Percentiles rank a stretch among this genome's conserved stretches.
Conservation (phyloP, 768 basidiomycete species). For the Xerocomus potaroensis region DNA sequence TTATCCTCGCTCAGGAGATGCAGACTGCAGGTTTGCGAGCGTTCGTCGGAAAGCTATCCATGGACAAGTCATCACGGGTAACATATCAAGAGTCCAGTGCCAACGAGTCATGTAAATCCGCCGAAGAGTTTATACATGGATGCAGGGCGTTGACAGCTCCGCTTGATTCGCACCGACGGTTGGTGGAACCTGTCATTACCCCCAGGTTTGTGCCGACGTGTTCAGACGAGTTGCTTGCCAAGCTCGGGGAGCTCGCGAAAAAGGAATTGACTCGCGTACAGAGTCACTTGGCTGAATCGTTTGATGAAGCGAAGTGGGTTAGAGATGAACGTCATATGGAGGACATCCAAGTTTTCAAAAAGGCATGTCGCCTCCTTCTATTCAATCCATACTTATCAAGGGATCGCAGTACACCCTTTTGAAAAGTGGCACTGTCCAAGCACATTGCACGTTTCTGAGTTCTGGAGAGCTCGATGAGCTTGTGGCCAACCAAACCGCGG, state of each 20-base stretch:
- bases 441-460: conserved; percentile 84
- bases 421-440: conserved; percentile 67
- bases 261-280: conserved; percentile 54
- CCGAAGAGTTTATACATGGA: conserved; percentile 50
- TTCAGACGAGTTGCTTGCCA: conserved; percentile 61
- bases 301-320: conserved; percentile 75
- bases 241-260: conserved; percentile 53
- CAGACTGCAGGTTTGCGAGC: conserved; percentile 67
- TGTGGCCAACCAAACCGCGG: conserved; percentile 46
- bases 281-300: conserved; percentile 80
- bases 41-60: conserved; percentile 87
- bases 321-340: conserved; percentile 50
- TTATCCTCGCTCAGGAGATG: conserved; percentile 77
- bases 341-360: conserved; percentile 74
- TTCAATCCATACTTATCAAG: conserved; percentile 8
- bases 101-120: conserved; percentile 45
- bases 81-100: conserved; percentile 67
- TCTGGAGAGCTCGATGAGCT: conserved; percentile 48
- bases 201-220: conserved; percentile 91
- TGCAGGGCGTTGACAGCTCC: conserved; percentile 40
- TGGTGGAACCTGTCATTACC: conserved; percentile 80
- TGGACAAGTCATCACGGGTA: conserved; percentile 73
- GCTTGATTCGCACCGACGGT: conserved; percentile 41
- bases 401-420: conserved; percentile 51
- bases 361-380: conserved; percentile 34